A percentile compares a stretch with the other conserved stretches of the same genome.
Conservation (phyloP, 1,284 basidiomycete genomes). For the Exobasidium rhododendri region DNA sequence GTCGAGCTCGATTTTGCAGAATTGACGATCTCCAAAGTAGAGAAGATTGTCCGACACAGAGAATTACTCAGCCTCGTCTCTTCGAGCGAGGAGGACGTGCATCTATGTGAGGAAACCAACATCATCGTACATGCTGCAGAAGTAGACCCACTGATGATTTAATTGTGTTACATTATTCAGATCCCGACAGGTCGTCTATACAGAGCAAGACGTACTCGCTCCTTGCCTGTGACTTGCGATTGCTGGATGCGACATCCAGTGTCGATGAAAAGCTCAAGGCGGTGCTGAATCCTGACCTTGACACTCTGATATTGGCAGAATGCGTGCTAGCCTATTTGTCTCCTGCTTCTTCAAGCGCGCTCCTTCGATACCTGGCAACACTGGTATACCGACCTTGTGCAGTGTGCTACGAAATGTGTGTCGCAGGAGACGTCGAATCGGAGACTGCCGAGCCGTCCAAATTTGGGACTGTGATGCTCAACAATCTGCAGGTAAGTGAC, state of each 20-base stretch:
- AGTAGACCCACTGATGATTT: too few species aligned
- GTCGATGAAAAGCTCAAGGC: slow-evolving; percentile 7
- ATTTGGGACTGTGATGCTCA: slow-evolving; percentile 52
- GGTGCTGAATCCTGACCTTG: slow-evolving; percentile 12
- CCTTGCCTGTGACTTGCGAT: background rate
- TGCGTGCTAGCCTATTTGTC: slow-evolving; percentile 50
- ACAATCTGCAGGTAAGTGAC: too few species aligned
- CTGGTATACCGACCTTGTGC: slow-evolving; percentile 19
- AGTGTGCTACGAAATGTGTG: slow-evolving; percentile 49
- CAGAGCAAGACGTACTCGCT: background rate
- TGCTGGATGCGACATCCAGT: background rate
- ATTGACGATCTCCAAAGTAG: slow-evolving; percentile 75
- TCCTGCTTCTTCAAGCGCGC: slow-evolving; percentile 23
- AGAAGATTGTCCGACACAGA: slow-evolving; percentile 65
- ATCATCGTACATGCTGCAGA: too few species aligned
- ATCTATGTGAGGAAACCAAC: slow-evolving; percentile 6
- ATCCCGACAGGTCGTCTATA: background rate
- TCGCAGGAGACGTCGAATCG: slow-evolving; percentile 30
- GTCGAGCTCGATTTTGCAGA: slow-evolving; percentile 88
- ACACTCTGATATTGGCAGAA: slow-evolving; percentile 50
- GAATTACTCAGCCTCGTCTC: background rate
- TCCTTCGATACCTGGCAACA: slow-evolving; percentile 25
- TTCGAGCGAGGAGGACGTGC: background rate
- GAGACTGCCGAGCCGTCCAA: slow-evolving; percentile 16
- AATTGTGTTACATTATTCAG: too few species aligned